Conservation (phyloP, 1,284 basidiomycete genomes). For the Leccinum solheimii region DNA sequence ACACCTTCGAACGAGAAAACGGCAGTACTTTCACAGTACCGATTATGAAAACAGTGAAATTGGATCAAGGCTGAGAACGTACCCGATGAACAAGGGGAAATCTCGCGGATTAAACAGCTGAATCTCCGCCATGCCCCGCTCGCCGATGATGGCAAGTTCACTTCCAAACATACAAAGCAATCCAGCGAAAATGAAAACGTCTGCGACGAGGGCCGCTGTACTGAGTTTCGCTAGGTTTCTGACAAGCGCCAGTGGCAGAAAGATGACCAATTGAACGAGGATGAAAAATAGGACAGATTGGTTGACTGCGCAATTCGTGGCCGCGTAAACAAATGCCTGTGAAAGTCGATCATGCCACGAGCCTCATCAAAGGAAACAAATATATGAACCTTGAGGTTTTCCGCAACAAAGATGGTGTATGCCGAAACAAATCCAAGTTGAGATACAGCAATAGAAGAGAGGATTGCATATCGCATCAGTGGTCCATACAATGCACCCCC, state of each 20-base stretch:
- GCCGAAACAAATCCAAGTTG: constrained; percentile 90
- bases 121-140: constrained; percentile 79
- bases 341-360: constrained; percentile 4
- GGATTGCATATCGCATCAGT: constrained; percentile 89
- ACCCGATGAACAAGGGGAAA: constrained; percentile 93
- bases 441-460: constrained; percentile 86
- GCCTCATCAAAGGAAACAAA: not conserved
- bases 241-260: constrained; percentile 85
- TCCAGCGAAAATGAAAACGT: constrained; percentile 93
- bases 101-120: constrained; percentile 86
- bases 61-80: constrained; percentile 27
- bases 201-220: constrained; percentile 89
- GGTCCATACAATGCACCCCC: constrained; percentile 91
- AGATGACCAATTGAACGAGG: constrained; percentile 79
- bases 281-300: constrained; percentile 83
- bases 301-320: constrained; percentile 75
- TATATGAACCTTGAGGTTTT: constrained; percentile 71
- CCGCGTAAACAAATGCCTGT: constrained; percentile 80
- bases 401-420: constrained; percentile 95
- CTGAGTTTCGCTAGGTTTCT: constrained; percentile 92
- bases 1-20: constrained; percentile 99
- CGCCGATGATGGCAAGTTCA: constrained; percentile 68
- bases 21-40: constrained; percentile 66
- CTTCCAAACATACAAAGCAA: constrained; percentile 84
- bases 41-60: constrained; percentile 4